These are phyloP conservation scores for Litsea cubeba DNA, from an alignment of 164 flowering plant species.

Conservation along the genomic window DNA sequence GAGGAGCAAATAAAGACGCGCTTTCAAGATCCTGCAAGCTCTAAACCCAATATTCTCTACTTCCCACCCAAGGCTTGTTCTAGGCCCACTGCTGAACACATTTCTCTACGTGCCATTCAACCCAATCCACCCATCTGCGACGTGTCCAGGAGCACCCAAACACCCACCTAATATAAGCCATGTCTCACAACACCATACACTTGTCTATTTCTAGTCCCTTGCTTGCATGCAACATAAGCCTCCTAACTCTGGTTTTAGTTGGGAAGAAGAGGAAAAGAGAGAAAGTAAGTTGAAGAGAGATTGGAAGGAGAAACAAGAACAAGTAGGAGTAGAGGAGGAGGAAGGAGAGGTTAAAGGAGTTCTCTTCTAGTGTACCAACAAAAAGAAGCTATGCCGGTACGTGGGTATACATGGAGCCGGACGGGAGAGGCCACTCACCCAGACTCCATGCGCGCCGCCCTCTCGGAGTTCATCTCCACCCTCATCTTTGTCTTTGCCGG, in stretches of 20 bases:
- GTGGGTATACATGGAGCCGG: neutral
- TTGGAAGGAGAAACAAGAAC: neutral
- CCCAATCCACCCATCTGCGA: neutral
- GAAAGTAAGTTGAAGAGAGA: neutral
- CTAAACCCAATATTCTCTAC: too few relatives aligned
- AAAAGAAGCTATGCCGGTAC: neutral
- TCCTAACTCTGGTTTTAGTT: neutral
- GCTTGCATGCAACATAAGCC: too few relatives aligned
- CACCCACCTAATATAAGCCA: neutral
- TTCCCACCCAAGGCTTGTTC: too few relatives aligned
- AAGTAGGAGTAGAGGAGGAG: neutral
- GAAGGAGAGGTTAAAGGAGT: neutral
- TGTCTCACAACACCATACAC: neutral
- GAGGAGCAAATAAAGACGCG: too few relatives aligned
- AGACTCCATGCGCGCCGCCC: slow-evolving; percentile 2
- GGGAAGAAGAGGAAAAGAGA: neutral
- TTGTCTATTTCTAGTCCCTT: too few relatives aligned
- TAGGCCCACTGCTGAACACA: neutral
- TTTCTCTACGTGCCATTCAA: neutral
- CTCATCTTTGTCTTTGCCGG: slow-evolving; percentile 8
- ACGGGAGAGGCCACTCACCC: slow-evolving; percentile 5
- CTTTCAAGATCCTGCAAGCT: too few relatives aligned
- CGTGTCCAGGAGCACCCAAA: neutral
- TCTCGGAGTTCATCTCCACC: slow-evolving; percentile 13
- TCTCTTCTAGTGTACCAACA: too few relatives aligned